Evolutionary conservation across 257 asterid genomes (phyloP), one percentile per base, ranked within the genome.

Genomic region (Solanum pimpinellifolium): DNA sequence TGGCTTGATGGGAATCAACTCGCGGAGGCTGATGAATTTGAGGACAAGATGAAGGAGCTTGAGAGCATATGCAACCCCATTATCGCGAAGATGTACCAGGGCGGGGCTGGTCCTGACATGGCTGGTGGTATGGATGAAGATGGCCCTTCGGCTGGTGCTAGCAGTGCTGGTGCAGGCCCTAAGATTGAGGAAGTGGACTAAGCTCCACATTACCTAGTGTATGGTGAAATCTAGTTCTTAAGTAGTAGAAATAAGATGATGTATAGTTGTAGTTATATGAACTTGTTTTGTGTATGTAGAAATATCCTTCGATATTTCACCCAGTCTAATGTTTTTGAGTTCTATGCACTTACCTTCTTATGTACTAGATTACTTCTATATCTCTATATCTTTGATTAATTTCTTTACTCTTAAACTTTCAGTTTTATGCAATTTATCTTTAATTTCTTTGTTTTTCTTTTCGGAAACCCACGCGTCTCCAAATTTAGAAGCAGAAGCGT

Each of bases 151-250:
- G 88, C 83, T 27, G 90, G 90, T 46, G 88, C 90, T 16, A 85
- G 42, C 2, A 25, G 75, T 66, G 10, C 88, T 10, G 85, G 92
- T 83, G 87, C 89, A 21, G 92, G 91, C 18, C 92, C 92, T 20
- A 90, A 90, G 89, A 90, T 90, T 11, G 92, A 90, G 83, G 91
- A 88, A 85, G 91, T 90, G 1, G 92, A 90, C 85, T 90, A 81
- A 90, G 76, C 52, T 11, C 12, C 3, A 72, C 25, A 11, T 3
- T 11, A 39, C 49, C 1, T n/a, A 8, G n/a, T 3, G 14, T n/a
- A 25, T 44, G 44, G 10, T 80, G 44, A 27, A 25, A 16, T 9
- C 66, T 27, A 46, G 25, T 27, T 9, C 25, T 2, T 1, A 11
- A 21, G 65, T 78, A 78, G 42, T 46, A 35, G 3, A 21, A 11